A percentile compares a stretch with the other conserved stretches of the same genome.
Conservation (phyloP, 2,329 filamentous ascomycete genomes). For the Penicillium brevicompactum region DNA sequence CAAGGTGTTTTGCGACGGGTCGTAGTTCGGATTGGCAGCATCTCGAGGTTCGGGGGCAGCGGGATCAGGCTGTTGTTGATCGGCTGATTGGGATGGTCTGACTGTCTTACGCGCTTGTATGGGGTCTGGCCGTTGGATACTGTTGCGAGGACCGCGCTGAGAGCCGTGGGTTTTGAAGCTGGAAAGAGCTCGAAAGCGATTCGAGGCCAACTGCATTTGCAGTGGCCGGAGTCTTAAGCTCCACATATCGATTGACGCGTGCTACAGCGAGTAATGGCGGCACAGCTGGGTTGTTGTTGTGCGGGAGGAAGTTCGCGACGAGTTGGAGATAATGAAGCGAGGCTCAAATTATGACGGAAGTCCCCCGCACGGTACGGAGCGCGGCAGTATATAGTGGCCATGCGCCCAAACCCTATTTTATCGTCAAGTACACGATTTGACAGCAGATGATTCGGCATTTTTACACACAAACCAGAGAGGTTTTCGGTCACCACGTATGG, state of each 20-base stretch:
- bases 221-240: slow-evolving; percentile 25
- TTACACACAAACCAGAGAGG: too few relatives aligned
- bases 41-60: slow-evolving; percentile 29
- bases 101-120: slow-evolving; percentile 14
- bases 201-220: slow-evolving; percentile 21
- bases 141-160: slow-evolving; percentile 35
- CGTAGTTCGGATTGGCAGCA: slow-evolving; percentile 45
- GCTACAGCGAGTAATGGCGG: neutral
- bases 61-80: neutral
- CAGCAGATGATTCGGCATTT: too few relatives aligned
- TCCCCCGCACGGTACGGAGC: too few relatives aligned
- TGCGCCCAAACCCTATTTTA: too few relatives aligned
- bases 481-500: too few relatives aligned
- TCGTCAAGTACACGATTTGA: too few relatives aligned
- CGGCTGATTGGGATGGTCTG: slow-evolving; percentile 5
- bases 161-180: slow-evolving; percentile 29
- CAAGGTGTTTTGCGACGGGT: slow-evolving; percentile 50
- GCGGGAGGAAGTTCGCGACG: neutral
- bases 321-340: neutral
- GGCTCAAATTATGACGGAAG: neutral
- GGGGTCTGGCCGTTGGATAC: slow-evolving; percentile 27
- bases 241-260: slow-evolving; percentile 30
- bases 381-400: too few relatives aligned
- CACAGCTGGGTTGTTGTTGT: neutral
- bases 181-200: slow-evolving; percentile 26